Evolutionary conservation across 768 basidiomycete genomes (phyloP).

Genomic region (Tephrocybe sp.): DNA sequence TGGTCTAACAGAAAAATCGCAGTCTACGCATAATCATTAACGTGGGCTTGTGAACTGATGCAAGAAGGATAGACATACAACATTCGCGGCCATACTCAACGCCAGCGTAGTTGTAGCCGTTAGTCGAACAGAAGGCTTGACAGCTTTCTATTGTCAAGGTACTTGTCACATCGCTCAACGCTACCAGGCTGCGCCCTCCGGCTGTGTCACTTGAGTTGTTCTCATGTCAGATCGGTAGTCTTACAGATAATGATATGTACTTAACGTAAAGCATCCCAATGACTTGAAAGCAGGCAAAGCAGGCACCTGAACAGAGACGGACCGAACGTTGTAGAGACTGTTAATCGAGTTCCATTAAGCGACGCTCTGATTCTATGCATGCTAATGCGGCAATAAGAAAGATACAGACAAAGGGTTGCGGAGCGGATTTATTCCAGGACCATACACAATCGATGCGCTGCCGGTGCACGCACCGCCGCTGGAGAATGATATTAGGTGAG

Average conservation of each 20-base stretch:
- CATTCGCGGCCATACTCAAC: conserved; percentile 9
- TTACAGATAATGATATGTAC: neutral
- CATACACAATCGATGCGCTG: neutral
- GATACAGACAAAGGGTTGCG: neutral
- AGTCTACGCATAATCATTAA: neutral
- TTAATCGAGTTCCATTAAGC: neutral
- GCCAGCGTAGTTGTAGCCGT: conserved; percentile 8
- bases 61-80: neutral
- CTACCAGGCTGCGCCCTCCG: neutral
- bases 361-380: neutral
- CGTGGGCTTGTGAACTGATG: neutral
- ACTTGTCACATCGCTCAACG: neutral
- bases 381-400: neutral
- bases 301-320: conserved; percentile 6
- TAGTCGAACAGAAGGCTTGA: conserved; percentile 5
- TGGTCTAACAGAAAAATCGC: conserved; percentile 7
- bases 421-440: neutral
- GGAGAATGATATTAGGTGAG: neutral
- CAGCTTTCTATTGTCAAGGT: conserved; percentile 7
- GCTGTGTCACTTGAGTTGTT: neutral
- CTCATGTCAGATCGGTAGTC: too few relatives aligned
- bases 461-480: conserved; percentile 1
- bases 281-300: neutral
- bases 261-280: conserved; percentile 6
- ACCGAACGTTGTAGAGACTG: conserved; percentile 3